Conservation (phyloP, 2,329 filamentous ascomycete genomes). For the Trichoderma aggressivum region DNA sequence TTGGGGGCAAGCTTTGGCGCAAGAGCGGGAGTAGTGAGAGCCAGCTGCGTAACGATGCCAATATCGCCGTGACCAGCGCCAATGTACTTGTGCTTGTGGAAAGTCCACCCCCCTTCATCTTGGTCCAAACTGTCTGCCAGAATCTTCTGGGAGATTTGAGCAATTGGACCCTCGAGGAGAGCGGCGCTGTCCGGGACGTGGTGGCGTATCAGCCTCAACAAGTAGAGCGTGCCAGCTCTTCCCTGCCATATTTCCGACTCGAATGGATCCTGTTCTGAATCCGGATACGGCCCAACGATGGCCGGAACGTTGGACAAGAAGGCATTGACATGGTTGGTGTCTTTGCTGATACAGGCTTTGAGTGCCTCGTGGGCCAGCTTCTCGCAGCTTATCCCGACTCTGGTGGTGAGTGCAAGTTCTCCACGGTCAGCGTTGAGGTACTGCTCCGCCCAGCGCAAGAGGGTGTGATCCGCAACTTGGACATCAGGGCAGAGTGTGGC, state of each 20-base stretch:
- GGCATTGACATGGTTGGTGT: constrained; percentile 35
- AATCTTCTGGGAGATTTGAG: constrained; percentile 57
- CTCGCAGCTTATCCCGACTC: constrained; percentile 51
- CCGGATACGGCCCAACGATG: constrained; percentile 30
- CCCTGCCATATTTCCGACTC: constrained; percentile 64
- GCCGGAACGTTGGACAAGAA: constrained; percentile 40
- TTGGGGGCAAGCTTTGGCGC: constrained; percentile 52
- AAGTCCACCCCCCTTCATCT: constrained; percentile 54
- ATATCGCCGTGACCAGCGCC: constrained; percentile 67
- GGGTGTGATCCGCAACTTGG: constrained; percentile 39
- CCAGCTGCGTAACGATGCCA: constrained; percentile 67
- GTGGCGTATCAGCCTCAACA: constrained; percentile 60
- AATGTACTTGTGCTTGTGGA: constrained; percentile 59
- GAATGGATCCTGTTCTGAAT: constrained; percentile 36
- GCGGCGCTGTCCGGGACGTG: constrained; percentile 49
- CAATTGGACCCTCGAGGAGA: constrained; percentile 52
- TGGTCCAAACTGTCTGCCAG: constrained; percentile 44
- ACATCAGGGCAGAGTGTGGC: constrained; percentile 44
- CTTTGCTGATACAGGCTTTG: constrained; percentile 40
- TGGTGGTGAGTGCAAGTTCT: constrained; percentile 36
- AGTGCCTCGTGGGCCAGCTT: constrained; percentile 46
- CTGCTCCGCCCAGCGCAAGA: constrained; percentile 44
- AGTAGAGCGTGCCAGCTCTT: constrained; percentile 64
- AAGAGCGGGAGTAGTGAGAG: constrained; percentile 54
- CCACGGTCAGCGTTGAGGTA: constrained; percentile 45